Base-by-base conservation (phyloP, 2,329 filamentous ascomycete species). In the Elsinoe arachidis region DNA sequence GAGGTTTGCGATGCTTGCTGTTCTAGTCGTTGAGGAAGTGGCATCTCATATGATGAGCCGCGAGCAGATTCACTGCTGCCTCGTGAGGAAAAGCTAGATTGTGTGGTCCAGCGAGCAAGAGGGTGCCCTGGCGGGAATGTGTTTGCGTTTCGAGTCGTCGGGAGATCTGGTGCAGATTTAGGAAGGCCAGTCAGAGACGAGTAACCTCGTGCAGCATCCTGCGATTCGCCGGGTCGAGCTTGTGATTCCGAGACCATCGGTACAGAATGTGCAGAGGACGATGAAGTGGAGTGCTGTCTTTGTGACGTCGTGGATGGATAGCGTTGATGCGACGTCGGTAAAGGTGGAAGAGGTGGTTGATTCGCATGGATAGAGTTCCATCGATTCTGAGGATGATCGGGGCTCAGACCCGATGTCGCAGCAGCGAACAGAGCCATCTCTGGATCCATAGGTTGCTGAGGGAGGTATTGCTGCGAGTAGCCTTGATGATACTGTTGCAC, bases 401-500 rank as follows among this genome's bases (percentile, higher is more conserved):
- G 53, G n/a, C 37, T 46, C 14, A 55, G 23, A 14, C 53, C 53
- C 14, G 53, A 55, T 15, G 53, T 55, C 9, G 53, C 53, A 15
- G 53, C 39, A n/a, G 53, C 53, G 15, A 55, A 55, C 3, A 55
- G 38, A 12, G 53, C 39, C 53, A 43, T 55, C 5, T 55, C 39
- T 17, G 37, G 53, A 19, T 44, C 37, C 35, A 44, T 21, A 10
- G 19, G 51, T 17, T 54, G 35, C 9, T 41, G 37, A 2, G 12
- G 51, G 5, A n/a, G n/a, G 9, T 37, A 54, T 19, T 26, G 51
- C 9, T 54, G 51, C 15, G 34, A 30, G 34, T 54, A 19, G 17
- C 35, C 23, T 30, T 39, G 34, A 7, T 54, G 51, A 41, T 38
- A 38, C 15, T 23, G 34, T 12, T 46, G 37, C 23, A 43, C 19